These are phyloP conservation scores for Cercospora zeae-maydis DNA, from an alignment of 2,329 filamentous ascomycete species.

Conservation along the genomic window DNA sequence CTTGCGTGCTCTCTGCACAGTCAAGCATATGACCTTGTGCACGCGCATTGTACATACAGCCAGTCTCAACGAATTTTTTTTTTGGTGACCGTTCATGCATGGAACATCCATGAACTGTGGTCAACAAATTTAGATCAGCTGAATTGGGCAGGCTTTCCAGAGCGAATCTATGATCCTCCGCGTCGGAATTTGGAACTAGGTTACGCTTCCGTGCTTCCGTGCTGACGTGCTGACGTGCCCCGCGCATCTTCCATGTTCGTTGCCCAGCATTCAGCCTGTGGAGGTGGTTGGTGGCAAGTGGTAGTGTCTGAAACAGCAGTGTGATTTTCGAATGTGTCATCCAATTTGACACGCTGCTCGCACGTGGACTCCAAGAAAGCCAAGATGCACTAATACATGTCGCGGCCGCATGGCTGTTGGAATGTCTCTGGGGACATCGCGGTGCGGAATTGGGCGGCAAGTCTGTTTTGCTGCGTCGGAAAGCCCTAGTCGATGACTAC, in stretches of 20 bases:
- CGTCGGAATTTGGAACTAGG: neutral
- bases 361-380: neutral
- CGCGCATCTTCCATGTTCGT: neutral
- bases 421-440: neutral
- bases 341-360: neutral
- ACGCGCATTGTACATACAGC: neutral
- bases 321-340: neutral
- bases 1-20: neutral
- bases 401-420: neutral
- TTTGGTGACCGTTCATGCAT: neutral
- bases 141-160: no score
- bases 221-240: neutral
- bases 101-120: neutral
- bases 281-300: no score
- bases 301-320: neutral
- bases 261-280: neutral
- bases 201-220: neutral
- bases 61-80: neutral
- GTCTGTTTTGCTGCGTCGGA: neutral
- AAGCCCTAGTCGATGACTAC: neutral
- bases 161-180: neutral
- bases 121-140: neutral
- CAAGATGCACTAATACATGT: neutral
- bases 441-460: neutral
- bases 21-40: neutral